Percentiles rank a stretch among this genome's conserved stretches.
These are phyloP conservation scores for Solanum pinnatisectum DNA, from an alignment of 257 asterid species.

Conservation along the genomic window DNA sequence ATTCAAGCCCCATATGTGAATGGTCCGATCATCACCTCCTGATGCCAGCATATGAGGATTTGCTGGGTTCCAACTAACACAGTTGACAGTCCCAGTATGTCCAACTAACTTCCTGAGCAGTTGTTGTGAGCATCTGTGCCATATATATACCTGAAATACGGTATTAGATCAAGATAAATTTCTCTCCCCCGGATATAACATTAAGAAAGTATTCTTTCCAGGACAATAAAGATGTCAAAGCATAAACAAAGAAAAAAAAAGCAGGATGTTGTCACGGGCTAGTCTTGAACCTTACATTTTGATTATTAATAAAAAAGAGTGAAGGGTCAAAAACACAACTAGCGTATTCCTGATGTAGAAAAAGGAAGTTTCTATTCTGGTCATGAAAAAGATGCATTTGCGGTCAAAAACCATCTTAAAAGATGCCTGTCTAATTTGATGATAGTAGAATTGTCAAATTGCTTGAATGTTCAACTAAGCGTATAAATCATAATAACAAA, in stretches of 20 bases:
- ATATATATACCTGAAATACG: conserved; percentile 48
- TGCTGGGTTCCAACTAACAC: conserved; percentile 84
- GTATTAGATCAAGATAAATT: not conserved
- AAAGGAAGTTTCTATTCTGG: not conserved
- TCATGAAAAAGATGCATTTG: not conserved
- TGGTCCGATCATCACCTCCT: conserved; percentile 81
- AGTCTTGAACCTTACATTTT: not conserved
- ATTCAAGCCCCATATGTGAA: conserved; percentile 76
- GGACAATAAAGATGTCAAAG: not conserved
- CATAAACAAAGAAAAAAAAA: not conserved
- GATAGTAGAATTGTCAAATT: not conserved
- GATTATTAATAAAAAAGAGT: not conserved
- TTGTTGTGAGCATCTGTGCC: conserved; percentile 65
- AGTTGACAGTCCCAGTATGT: conserved; percentile 74
- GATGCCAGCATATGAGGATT: conserved; percentile 88
- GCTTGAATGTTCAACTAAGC: not conserved
- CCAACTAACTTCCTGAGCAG: conserved; percentile 46
- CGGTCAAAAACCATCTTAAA: not conserved
- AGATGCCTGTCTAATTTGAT: not conserved
- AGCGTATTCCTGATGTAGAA: not conserved
- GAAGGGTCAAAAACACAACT: not conserved
- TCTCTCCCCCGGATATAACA: not conserved
- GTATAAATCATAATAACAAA: not conserved
- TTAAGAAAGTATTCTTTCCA: not conserved
- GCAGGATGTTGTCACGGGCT: not conserved